Evolutionary conservation across 2,329 filamentous ascomycete species (phyloP).

Genomic region (Pseudodiploospora longispora): DNA sequence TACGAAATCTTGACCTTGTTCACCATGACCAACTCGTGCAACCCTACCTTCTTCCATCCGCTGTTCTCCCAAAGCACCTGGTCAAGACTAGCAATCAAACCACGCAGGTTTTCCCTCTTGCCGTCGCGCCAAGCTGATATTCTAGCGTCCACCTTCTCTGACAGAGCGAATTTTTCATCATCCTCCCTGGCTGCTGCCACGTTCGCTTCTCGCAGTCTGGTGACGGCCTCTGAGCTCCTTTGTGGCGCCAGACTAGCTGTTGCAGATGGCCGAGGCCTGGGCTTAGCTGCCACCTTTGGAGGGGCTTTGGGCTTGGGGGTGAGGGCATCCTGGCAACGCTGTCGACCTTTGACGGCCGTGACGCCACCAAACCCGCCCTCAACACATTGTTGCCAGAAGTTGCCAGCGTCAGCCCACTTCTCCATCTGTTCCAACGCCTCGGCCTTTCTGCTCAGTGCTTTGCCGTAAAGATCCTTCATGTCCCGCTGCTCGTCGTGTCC

Average conservation of each 20-base stretch:
- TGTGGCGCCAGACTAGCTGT: slow-evolving; percentile 31
- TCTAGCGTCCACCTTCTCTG: slow-evolving; percentile 75
- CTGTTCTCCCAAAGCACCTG: slow-evolving; percentile 83
- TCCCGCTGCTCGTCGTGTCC: slow-evolving; percentile 60
- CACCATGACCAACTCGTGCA: slow-evolving; percentile 86
- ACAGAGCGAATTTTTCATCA: slow-evolving; percentile 84
- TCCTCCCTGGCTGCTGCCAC: slow-evolving; percentile 77
- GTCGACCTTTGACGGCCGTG: slow-evolving; percentile 74
- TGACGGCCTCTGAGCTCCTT: slow-evolving; percentile 67
- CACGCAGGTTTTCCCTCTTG: slow-evolving; percentile 86
- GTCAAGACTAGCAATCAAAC: slow-evolving; percentile 79
- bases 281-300: slow-evolving; percentile 37
- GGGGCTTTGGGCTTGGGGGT: slow-evolving; percentile 53
- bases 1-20: slow-evolving; percentile 96
- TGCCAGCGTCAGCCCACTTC: slow-evolving; percentile 77
- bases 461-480: slow-evolving; percentile 90
- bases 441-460: slow-evolving; percentile 88
- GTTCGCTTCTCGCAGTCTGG: slow-evolving; percentile 74
- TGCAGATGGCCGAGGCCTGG: slow-evolving; percentile 36
- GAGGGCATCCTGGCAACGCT: slow-evolving; percentile 83
- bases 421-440: slow-evolving; percentile 95
- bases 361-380: slow-evolving; percentile 80
- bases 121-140: slow-evolving; percentile 79
- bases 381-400: slow-evolving; percentile 74
- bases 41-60: slow-evolving; percentile 93